Base-by-base conservation (phyloP, 164 flowering plant species). In the Vitis rotundifolia region DNA sequence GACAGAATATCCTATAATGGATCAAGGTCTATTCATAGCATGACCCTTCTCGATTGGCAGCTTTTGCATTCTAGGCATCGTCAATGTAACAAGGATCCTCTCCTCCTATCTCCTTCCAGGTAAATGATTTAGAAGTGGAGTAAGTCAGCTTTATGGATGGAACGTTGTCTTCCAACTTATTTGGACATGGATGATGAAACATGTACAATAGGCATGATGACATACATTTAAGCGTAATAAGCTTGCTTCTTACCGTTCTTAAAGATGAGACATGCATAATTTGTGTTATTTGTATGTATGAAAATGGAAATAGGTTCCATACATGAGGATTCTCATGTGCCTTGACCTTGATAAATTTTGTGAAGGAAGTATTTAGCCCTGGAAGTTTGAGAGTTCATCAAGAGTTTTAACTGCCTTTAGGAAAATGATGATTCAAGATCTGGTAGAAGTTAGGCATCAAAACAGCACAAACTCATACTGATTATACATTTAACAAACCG, bases 21-120 rank as follows among this genome's bases (percentile, higher is more conserved):
- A 85, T 73, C 86, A 89, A 79, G 82, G 92, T 73, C 73, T 90
- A 54, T 88, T 84, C 70, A 80, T 90, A 60, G 80, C 72, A 14
- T 88, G 83, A 82, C 14, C 66, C 49, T 66, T n/a, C 15, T 64
- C 11, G 16, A 57, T 44, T 59, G 51, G 44, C 44, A 37, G 44
- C 67, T 60, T 63, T 61, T 66, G 64, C 53, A 3, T 37, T 37
- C 44, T 37, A 37, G 44, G 31, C 59, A 66, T 69, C 59, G 48
- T 11, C 64, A 59, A 15, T 59, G 63, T 67, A 51, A 73, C 56
- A 69, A 50, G 49, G 68, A 69, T 67, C 16, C 18, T 44, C 59
- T 66, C 26, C 61, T 73, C n/a, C 63, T 58, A 22, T 22, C 52
- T 37, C 11, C 56, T 47, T 63, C 44, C 44, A 64, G 69, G 66